Conservation (phyloP, 1,284 basidiomycete genomes). For the Ceratorhiza oryzae-sativae region DNA sequence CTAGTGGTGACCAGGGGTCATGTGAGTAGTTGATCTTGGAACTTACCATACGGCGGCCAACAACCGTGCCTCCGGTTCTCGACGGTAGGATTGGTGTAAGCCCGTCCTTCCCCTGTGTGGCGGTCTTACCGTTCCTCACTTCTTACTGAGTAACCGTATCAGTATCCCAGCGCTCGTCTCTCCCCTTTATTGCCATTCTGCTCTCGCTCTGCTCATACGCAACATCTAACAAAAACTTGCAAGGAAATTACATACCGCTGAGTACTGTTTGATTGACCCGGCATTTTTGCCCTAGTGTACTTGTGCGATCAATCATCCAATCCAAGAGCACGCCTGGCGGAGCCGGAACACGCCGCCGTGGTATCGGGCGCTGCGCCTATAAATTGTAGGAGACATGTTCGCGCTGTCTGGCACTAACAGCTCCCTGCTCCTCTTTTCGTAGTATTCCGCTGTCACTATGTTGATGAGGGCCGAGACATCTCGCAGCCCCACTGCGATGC, state of each 20-base stretch:
- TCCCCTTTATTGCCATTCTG: constrained; percentile 6
- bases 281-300: constrained; percentile 32
- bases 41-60: constrained; percentile 10
- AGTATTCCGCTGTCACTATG: constrained; percentile 12
- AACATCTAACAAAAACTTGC: constrained; percentile 6
- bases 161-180: constrained; percentile 1
- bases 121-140: constrained; percentile 26
- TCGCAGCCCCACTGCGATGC: not conserved
- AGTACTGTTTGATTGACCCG: constrained; percentile 29
- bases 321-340: constrained; percentile 13
- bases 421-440: not conserved
- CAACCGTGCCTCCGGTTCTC: constrained; percentile 17
- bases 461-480: constrained; percentile 13
- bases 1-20: constrained; percentile 36
- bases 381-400: constrained; percentile 34
- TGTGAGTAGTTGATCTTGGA: constrained; percentile 29
- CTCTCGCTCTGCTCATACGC: not conserved
- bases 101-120: constrained; percentile 22
- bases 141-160: constrained; percentile 27
- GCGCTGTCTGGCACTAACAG: constrained; percentile 15
- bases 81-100: constrained; percentile 9
- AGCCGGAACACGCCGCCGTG: constrained; percentile 13
- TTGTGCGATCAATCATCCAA: constrained; percentile 31
- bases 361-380: constrained; percentile 13
- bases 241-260: constrained; percentile 19